Evolutionary conservation across 148 eudicot species (phyloP).

Genomic region (Nepenthes gracilis): DNA sequence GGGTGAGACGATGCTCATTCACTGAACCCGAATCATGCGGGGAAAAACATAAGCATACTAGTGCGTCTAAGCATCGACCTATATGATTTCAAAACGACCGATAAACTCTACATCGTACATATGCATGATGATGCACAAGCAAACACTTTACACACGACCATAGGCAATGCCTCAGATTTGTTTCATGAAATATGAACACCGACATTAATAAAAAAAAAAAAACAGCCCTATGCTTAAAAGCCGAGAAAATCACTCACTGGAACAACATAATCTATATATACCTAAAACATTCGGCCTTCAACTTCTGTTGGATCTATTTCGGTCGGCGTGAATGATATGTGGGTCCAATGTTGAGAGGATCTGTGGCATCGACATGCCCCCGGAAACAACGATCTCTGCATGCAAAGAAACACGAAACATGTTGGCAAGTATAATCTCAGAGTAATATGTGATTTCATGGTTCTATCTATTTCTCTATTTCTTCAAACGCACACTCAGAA

Average conservation of each 20-base stretch:
- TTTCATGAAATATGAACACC: constrained; percentile 12
- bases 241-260: background rate
- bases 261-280: constrained; percentile 1
- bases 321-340: constrained; percentile 32
- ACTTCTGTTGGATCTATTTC: constrained; percentile 53
- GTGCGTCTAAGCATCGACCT: too few relatives aligned
- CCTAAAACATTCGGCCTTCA: constrained; percentile 12
- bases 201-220: too few relatives aligned
- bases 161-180: background rate
- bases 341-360: constrained; percentile 61
- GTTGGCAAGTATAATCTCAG: background rate
- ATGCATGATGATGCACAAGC: background rate
- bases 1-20: too few relatives aligned
- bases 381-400: constrained; percentile 93
- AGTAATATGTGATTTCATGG: background rate
- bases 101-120: constrained; percentile 22
- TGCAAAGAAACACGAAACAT: constrained; percentile 1
- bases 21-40: too few relatives aligned
- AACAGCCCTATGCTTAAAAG: too few relatives aligned
- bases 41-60: too few relatives aligned
- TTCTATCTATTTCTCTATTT: too few relatives aligned
- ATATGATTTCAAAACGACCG: background rate
- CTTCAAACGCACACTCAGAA: too few relatives aligned
- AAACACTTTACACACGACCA: too few relatives aligned
- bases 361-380: constrained; percentile 99